Conservation (phyloP, 192 early-diverging fungal species). For the Entomortierella parvispora region DNA sequence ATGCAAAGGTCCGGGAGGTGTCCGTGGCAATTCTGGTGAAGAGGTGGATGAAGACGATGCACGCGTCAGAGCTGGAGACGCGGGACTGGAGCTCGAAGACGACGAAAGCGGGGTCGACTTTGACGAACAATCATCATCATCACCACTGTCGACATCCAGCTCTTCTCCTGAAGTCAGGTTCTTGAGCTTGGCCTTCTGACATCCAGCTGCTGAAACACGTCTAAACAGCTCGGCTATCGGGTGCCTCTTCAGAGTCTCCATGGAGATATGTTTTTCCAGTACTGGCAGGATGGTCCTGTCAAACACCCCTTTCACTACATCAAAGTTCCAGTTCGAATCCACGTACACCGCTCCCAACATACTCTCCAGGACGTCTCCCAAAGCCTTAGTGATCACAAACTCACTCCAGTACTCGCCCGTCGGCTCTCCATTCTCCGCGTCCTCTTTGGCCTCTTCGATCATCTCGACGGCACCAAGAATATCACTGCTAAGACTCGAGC, state of each 20-base stretch:
- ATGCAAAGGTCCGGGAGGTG: neutral
- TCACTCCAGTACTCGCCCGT: slow-evolving; percentile 79
- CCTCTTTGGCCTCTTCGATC: slow-evolving; percentile 50
- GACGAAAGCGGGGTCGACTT: too few species aligned
- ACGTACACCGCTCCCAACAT: slow-evolving; percentile 86
- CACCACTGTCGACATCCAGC: neutral
- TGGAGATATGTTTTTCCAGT: slow-evolving; percentile 54
- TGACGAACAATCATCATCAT: too few species aligned
- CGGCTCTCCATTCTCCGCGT: slow-evolving; percentile 48
- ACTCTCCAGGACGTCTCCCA: slow-evolving; percentile 88
- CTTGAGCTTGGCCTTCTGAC: slow-evolving; percentile 49
- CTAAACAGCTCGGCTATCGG: slow-evolving; percentile 51
- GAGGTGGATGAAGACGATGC: too few species aligned
- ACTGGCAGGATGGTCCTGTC: slow-evolving; percentile 50
- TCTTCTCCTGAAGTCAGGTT: slow-evolving; percentile 20
- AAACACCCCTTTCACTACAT: slow-evolving; percentile 16
- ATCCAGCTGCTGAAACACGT: slow-evolving; percentile 55
- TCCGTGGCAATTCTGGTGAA: too few species aligned
- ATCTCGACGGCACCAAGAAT: slow-evolving; percentile 62
- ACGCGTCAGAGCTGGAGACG: too few species aligned
- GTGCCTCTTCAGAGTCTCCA: slow-evolving; percentile 57
- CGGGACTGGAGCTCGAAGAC: too few species aligned
- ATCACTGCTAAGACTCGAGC: slow-evolving; percentile 57
- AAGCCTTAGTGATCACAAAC: slow-evolving; percentile 83
- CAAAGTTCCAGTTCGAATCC: slow-evolving; percentile 71